Conservation (phyloP, 371 early-diverging fungal genomes). For the Syncephalis fuscata region DNA sequence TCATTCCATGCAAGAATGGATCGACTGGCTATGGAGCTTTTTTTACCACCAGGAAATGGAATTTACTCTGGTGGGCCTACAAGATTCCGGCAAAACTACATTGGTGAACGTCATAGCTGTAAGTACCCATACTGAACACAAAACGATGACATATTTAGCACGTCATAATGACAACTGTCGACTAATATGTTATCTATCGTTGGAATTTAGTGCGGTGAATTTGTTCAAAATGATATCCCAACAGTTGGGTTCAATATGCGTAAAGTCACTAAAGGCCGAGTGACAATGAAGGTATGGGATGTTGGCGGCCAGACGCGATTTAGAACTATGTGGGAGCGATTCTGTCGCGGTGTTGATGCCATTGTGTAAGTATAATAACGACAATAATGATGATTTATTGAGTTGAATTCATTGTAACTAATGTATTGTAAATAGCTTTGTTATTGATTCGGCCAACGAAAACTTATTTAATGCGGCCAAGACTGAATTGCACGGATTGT, state of each 20-base stretch:
- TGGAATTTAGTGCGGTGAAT: constrained; percentile 65
- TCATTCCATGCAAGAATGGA: not conserved
- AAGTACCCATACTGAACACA: constrained; percentile 13
- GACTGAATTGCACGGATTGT: constrained; percentile 73
- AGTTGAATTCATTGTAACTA: constrained; percentile 8
- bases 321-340: constrained; percentile 94
- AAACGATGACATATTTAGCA: not conserved
- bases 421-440: constrained; percentile 42
- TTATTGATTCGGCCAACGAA: constrained; percentile 90
- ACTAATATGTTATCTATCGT: no score
- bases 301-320: constrained; percentile 91
- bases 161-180: not conserved
- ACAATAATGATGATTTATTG: not conserved
- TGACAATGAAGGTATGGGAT: constrained; percentile 98
- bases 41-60: constrained; percentile 98
- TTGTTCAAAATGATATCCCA: constrained; percentile 92
- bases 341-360: constrained; percentile 88
- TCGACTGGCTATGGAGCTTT: constrained; percentile 75
- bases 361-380: constrained; percentile 67
- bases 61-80: constrained; percentile 91
- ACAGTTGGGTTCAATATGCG: constrained; percentile 99
- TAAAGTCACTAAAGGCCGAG: constrained; percentile 79
- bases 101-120: constrained; percentile 95
- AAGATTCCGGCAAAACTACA: constrained; percentile 96
- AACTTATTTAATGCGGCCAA: constrained; percentile 81